phyloP scores from a whole-genome alignment of 176 grass and related monocot species.

The Musa itinerans region DNA sequence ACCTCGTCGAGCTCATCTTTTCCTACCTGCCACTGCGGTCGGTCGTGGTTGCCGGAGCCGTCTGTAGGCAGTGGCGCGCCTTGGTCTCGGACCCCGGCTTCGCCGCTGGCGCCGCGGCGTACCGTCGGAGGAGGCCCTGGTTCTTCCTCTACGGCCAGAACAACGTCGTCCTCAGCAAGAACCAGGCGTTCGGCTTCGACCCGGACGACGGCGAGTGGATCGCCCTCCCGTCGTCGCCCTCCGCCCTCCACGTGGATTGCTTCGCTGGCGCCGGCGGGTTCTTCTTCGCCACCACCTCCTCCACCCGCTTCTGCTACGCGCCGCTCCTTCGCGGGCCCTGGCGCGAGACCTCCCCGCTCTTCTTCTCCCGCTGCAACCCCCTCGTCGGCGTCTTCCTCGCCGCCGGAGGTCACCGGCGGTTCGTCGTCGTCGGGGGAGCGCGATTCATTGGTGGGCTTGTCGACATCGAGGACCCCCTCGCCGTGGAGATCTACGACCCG shows the following conservation, averaged over 20 bases:
- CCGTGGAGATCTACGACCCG: constrained; percentile 38
- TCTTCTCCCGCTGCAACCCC: constrained; percentile 38
- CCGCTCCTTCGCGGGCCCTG: constrained; percentile 22
- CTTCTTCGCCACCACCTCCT: constrained; percentile 27
- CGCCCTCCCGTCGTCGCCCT: constrained; percentile 21
- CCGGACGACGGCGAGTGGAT: constrained; percentile 25
- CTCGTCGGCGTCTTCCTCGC: constrained; percentile 26
- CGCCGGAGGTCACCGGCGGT: not conserved
- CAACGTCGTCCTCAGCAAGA: constrained; percentile 31
- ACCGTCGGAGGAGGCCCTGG: constrained; percentile 24
- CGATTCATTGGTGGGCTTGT: constrained; percentile 38
- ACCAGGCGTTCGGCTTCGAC: constrained; percentile 39
- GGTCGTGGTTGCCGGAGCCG: constrained; percentile 27
- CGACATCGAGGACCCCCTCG: constrained; percentile 35
- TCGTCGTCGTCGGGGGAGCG: constrained; percentile 36
- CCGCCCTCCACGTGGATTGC: constrained; percentile 24
- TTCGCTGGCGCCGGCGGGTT: constrained; percentile 39
- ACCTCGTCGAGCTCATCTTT: constrained; percentile 40
- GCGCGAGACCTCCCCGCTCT: constrained; percentile 26
- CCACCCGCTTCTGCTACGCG: constrained; percentile 32
- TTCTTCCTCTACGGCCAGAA: constrained; percentile 40
- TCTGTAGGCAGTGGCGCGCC: constrained; percentile 32
- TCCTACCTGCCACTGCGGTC: constrained; percentile 40
- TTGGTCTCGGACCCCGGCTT: constrained; percentile 21
- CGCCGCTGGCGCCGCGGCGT: not conserved